A percentile compares a stretch with the other conserved stretches of the same genome.
Conservation (phyloP, 2,329 filamentous ascomycete genomes). For the Myriosclerotinia duriaeana region DNA sequence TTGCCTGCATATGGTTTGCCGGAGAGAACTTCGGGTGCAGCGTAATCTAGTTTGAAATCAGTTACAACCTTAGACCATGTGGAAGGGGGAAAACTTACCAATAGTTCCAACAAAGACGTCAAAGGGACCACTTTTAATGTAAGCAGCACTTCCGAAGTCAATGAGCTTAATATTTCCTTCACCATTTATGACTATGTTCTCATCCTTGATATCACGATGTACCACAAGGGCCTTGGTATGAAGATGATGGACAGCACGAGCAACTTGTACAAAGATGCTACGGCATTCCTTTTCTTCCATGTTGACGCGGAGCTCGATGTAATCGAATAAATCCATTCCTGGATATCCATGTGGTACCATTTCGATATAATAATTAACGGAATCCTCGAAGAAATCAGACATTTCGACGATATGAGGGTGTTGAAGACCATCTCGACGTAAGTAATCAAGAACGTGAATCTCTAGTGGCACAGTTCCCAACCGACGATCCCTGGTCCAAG, state of each 20-base stretch:
- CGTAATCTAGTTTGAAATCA: conserved; percentile 69
- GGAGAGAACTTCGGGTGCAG: conserved; percentile 93
- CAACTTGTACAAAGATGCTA: conserved; percentile 94
- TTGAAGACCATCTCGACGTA: conserved; percentile 68
- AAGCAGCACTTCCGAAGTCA: conserved; percentile 96
- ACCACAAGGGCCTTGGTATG: conserved; percentile 90
- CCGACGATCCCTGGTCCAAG: conserved; percentile 91
- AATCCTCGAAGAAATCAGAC: conserved; percentile 74
- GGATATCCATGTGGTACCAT: conserved; percentile 94
- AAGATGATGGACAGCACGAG: conserved; percentile 83
- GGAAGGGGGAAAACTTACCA: conserved; percentile 56
- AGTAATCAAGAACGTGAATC: conserved; percentile 93
- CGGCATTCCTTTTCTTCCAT: conserved; percentile 95
- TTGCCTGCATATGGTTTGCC: conserved; percentile 91
- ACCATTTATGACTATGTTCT: conserved; percentile 94
- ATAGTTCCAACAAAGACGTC: conserved; percentile 99
- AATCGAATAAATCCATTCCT: conserved; percentile 98
- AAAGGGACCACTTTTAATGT: conserved; percentile 97
- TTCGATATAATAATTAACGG: conserved; percentile 96
- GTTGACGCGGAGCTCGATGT: conserved; percentile 91
- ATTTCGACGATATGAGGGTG: conserved; percentile 73
- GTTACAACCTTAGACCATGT: background rate
- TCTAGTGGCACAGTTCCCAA: conserved; percentile 94
- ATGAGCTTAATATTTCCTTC: conserved; percentile 96
- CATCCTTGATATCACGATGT: conserved; percentile 97